A percentile compares a stretch with the other conserved stretches of the same genome.
These are phyloP conservation scores for Candida golubevii DNA, from an alignment of 805 yeast species.

Conservation along the genomic window DNA sequence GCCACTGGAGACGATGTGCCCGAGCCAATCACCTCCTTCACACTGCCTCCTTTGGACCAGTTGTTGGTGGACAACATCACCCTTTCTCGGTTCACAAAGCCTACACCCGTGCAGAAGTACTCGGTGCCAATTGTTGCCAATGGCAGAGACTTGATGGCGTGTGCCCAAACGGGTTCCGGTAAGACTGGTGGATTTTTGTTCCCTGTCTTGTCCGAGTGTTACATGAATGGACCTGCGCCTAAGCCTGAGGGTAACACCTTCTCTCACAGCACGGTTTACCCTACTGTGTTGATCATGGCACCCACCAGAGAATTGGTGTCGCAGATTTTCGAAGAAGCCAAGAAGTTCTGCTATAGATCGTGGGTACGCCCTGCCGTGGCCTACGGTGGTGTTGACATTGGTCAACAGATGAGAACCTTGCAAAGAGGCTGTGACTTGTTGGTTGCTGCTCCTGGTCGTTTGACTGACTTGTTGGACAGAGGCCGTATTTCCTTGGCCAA, in stretches of 20 bases:
- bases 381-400: constrained; percentile 97
- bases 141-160: constrained; percentile 92
- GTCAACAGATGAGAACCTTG: constrained; percentile 79
- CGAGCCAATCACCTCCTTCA: constrained; percentile 83
- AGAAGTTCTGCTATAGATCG: constrained; percentile 93
- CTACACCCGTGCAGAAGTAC: constrained; percentile 95
- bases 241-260: constrained; percentile 46
- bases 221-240: constrained; percentile 78
- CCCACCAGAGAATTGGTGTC: constrained; percentile 99
- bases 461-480: constrained; percentile 92
- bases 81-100: constrained; percentile 86
- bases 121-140: constrained; percentile 87
- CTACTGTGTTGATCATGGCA: constrained; percentile 93
- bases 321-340: constrained; percentile 94
- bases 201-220: constrained; percentile 93
- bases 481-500: constrained; percentile 85
- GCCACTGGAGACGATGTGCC: constrained; percentile 95
- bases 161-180: constrained; percentile 99
- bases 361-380: constrained; percentile 97
- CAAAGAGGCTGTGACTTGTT: constrained; percentile 92
- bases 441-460: constrained; percentile 99
- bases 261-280: constrained; percentile 76
- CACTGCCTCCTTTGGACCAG: constrained; percentile 86
- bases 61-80: constrained; percentile 82
- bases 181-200: constrained; percentile 99